phyloP scores from a whole-genome alignment of 345 rosid species.

The Rhodomyrtus tomentosa region DNA sequence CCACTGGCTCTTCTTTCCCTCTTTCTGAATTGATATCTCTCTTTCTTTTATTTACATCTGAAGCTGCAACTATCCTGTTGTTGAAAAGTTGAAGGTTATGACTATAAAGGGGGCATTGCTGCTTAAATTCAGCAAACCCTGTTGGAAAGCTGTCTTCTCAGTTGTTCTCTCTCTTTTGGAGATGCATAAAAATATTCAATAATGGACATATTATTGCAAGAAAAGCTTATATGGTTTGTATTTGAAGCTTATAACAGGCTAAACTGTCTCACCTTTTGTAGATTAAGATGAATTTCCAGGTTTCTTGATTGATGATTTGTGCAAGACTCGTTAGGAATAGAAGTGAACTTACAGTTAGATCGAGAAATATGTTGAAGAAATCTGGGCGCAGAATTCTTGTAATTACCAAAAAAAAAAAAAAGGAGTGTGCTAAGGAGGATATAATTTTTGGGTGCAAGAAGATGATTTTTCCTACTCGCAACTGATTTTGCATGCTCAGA shows the following conservation, averaged over 20 bases:
- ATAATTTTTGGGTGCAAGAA: background rate
- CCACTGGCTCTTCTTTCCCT: background rate
- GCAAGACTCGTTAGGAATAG: background rate
- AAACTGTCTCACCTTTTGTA: background rate
- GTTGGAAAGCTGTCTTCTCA: background rate
- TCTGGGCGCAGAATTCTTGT: background rate
- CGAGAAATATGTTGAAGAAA: background rate
- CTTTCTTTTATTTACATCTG: background rate
- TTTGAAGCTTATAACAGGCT: background rate
- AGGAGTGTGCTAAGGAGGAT: background rate
- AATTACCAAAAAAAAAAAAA: background rate
- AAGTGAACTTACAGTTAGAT: background rate
- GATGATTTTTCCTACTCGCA: background rate
- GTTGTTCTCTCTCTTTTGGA: background rate
- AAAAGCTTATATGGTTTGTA: background rate
- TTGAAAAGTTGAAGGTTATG: background rate
- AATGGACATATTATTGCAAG: background rate
- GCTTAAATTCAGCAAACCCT: background rate
- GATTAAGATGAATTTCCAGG: background rate
- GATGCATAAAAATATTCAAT: background rate
- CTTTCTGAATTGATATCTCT: background rate
- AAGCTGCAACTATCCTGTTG: background rate
- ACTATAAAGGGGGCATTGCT: background rate
- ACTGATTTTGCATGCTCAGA: background rate
- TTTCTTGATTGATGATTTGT: background rate